phyloP scores from a whole-genome alignment of 129 eudicot genomes.

The Pulicaria dysenterica region DNA sequence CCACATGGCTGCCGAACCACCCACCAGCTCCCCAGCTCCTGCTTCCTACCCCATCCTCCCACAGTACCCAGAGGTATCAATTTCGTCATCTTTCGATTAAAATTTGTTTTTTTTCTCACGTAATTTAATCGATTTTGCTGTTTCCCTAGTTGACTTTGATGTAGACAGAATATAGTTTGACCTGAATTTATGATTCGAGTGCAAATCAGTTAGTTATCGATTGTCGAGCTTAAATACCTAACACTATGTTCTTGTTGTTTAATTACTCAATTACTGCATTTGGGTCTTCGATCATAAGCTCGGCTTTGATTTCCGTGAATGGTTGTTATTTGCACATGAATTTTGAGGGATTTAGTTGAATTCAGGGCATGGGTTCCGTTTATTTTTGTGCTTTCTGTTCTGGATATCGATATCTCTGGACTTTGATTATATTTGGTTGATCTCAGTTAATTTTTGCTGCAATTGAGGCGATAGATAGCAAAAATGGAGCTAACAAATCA shows the following conservation, averaged over 20 bases:
- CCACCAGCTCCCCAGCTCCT: conserved; percentile 13
- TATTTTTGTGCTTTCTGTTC: not conserved
- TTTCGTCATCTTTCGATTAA: not conserved
- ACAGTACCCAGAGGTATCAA: conserved; percentile 56
- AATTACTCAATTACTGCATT: not conserved
- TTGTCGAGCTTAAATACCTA: not conserved
- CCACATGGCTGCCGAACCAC: conserved; percentile 35
- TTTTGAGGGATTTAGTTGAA: not conserved
- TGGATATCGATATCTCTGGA: not conserved
- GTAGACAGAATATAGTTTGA: not conserved
- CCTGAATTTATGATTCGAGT: not conserved
- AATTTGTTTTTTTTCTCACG: not conserved
- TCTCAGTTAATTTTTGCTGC: conserved; percentile 65
- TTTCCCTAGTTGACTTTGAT: not conserved
- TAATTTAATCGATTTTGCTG: not conserved
- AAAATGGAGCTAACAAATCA: conserved; percentile 55
- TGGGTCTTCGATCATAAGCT: no score
- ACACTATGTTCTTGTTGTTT: not conserved
- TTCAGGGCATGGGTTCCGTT: not conserved
- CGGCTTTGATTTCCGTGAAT: no score
- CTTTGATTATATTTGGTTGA: not conserved
- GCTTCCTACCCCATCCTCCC: conserved; percentile 33
- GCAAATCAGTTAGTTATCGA: no score
- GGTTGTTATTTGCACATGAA: not conserved
- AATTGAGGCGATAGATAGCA: conserved; percentile 44